A percentile compares a stretch with the other conserved stretches of the same genome.
phyloP scores from a whole-genome alignment of 2,329 filamentous ascomycete species.

The Fusarium armeniacum region DNA sequence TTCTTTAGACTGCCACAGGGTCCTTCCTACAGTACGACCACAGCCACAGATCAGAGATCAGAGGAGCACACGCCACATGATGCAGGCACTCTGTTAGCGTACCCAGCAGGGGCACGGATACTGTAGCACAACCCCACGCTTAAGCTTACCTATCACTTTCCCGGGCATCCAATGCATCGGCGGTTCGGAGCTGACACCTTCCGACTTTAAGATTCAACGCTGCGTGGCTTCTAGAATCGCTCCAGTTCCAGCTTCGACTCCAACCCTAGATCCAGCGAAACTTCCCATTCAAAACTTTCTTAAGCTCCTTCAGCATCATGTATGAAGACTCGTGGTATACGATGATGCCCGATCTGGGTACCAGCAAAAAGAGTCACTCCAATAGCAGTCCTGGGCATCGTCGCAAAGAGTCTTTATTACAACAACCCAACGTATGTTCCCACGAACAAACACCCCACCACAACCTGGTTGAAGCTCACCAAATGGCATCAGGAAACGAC shows the following conservation, averaged over 20 bases:
- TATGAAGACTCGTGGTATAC: conserved; percentile 90
- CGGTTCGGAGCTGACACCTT: conserved; percentile 51
- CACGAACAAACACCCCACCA: conserved; percentile 27
- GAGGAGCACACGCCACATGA: conserved; percentile 37
- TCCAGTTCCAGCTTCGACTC: conserved; percentile 16
- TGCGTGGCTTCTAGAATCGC: conserved; percentile 51
- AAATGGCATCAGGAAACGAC: conserved; percentile 63
- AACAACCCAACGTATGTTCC: conserved; percentile 70
- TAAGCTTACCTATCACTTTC: not conserved
- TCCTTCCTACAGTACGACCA: not conserved
- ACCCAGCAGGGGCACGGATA: conserved; percentile 18
- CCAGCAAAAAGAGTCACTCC: conserved; percentile 64
- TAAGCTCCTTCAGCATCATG: conserved; percentile 64
- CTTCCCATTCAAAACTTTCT: conserved; percentile 36
- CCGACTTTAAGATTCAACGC: conserved; percentile 48
- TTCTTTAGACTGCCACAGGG: conserved; percentile 42
- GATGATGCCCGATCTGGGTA: conserved; percentile 74
- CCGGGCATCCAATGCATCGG: conserved; percentile 47
- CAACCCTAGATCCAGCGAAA: conserved; percentile 18
- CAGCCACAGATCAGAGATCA: conserved; percentile 8
- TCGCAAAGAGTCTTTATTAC: conserved; percentile 77
- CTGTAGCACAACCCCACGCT: conserved; percentile 17
- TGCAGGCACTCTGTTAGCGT: conserved; percentile 22
- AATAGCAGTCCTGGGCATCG: conserved; percentile 67
- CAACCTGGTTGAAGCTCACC: conserved; percentile 47